Conservation (phyloP, 257 asterid species). For the Cinchona pubescens region DNA sequence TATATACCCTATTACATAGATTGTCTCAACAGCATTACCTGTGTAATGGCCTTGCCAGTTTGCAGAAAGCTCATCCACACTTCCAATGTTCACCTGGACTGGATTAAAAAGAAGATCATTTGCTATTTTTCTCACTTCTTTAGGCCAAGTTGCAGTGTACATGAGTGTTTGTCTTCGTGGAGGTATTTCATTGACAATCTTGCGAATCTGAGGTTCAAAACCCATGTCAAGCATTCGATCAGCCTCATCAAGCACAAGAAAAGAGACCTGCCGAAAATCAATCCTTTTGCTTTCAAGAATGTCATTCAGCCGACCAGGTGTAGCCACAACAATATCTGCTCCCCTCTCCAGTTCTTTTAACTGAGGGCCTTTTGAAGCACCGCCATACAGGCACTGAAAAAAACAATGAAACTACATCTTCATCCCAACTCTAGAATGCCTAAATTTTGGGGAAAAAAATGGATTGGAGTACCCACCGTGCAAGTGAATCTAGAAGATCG, state of each 20-base stretch:
- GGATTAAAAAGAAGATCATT: slow-evolving; percentile 83
- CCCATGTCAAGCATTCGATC: slow-evolving; percentile 99
- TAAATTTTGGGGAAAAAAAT: no score
- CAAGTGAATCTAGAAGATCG: slow-evolving; percentile 86
- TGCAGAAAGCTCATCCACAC: slow-evolving; percentile 90
- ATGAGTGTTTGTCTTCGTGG: slow-evolving; percentile 95
- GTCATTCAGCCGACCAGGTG: slow-evolving; percentile 99
- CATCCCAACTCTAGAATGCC: no score
- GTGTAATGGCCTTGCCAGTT: slow-evolving; percentile 90
- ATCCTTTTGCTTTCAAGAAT: slow-evolving; percentile 93
- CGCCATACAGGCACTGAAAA: slow-evolving; percentile 91
- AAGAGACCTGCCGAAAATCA: slow-evolving; percentile 83
- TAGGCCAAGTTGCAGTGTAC: slow-evolving; percentile 99
- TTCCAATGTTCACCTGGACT: slow-evolving; percentile 92
- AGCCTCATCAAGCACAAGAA: slow-evolving; percentile 98
- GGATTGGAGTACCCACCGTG: slow-evolving; percentile 51
- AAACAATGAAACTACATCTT: slow-evolving; percentile 22
- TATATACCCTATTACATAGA: background rate
- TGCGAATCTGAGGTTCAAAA: slow-evolving; percentile 96
- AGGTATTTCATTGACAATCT: slow-evolving; percentile 91
- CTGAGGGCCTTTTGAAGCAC: slow-evolving; percentile 92
- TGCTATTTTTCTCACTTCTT: slow-evolving; percentile 90
- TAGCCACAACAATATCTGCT: slow-evolving; percentile 89
- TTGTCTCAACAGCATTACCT: slow-evolving; percentile 40
- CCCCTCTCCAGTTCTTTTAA: slow-evolving; percentile 88